Evolutionary conservation across 257 asterid genomes (phyloP), one percentile per base, ranked within the genome.

Genomic region (Prunella vulgaris): DNA sequence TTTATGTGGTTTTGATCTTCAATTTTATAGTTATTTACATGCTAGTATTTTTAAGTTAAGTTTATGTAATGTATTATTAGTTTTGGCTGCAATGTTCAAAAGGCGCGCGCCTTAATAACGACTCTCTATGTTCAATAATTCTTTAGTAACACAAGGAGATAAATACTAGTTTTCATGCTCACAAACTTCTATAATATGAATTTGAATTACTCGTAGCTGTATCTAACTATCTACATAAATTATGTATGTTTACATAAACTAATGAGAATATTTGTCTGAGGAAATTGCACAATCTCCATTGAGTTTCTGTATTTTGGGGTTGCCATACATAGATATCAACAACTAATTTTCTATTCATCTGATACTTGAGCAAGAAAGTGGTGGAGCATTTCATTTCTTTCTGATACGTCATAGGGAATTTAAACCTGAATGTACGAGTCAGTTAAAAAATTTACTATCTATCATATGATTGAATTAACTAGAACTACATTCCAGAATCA

Each of bases 401-500:
- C 42, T 20, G 56, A 32, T 79, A 44, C 27, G 0, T 5, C 18
- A 35, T 25, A 49, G 27, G 20, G 76, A 30, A 25, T 30, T 30
- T 49, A 40, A 49, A 59, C 25, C 13, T 30, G 40, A 15, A 18
- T 32, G 24, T 33, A 68, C 52, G 56, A 60, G 14, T 37, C 49
- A 27, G 35, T 3, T 53, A 66, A 38, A n/a, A n/a, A n/a, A n/a
- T 8, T 54, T 54, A 10, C 40, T 66, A 62, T 64, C 56, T 73
- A 66, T 64, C 25, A 53, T 20, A 21, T 74, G 58, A 58, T 25
- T 61, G 44, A 30, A 40, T 67, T 84, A 71, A 68, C 69, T 18
- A 70, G 54, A 77, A n/a, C 67, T 60, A 66, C 15, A 73, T 78
- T 76, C 60, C 93, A 93, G 99, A 81, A 83, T 93, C 71, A 66